Evolutionary conservation across 768 basidiomycete species (phyloP).

Genomic region (Tulasnella sp.): DNA sequence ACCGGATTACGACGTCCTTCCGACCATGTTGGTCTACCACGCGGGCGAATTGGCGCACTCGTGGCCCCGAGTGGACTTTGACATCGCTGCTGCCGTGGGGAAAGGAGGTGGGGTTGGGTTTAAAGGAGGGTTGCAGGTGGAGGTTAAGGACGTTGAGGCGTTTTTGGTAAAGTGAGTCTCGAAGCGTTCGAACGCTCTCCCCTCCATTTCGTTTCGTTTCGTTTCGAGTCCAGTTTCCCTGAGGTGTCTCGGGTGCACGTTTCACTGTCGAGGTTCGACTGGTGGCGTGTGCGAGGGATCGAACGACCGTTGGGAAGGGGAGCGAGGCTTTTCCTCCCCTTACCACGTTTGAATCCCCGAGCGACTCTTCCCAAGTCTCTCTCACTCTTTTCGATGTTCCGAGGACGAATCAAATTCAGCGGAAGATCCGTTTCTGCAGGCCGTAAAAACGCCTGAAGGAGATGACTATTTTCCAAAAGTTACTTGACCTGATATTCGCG

Average conservation of each 20-base stretch:
- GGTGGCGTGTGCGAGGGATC: not conserved
- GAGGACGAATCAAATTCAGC: not conserved
- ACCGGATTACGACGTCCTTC: slow-evolving; percentile 16
- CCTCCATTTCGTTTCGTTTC: not conserved
- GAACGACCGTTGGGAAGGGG: not conserved
- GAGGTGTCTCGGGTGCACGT: not conserved
- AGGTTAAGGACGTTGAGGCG: slow-evolving; percentile 6
- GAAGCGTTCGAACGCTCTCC: not conserved
- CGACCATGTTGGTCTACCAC: slow-evolving; percentile 17
- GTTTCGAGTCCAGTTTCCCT: not conserved
- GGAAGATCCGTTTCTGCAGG: not conserved
- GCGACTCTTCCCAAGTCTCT: no score
- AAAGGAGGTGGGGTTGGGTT: slow-evolving; percentile 9
- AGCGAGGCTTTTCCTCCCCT: not conserved
- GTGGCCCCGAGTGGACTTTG: slow-evolving; percentile 16
- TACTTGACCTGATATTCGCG: not conserved
- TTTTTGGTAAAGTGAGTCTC: slow-evolving; percentile 10
- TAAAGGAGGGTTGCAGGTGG: not conserved
- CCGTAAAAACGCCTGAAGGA: not conserved
- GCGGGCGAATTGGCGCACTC: slow-evolving; percentile 16
- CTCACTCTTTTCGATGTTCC: no score
- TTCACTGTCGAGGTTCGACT: not conserved
- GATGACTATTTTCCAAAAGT: not conserved
- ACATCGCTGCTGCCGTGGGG: not conserved
- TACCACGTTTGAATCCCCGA: not conserved